Percentiles rank a stretch among this genome's conserved stretches.
phyloP scores from a whole-genome alignment of 2,329 filamentous ascomycete species.

The Sphaerulina musiva region DNA sequence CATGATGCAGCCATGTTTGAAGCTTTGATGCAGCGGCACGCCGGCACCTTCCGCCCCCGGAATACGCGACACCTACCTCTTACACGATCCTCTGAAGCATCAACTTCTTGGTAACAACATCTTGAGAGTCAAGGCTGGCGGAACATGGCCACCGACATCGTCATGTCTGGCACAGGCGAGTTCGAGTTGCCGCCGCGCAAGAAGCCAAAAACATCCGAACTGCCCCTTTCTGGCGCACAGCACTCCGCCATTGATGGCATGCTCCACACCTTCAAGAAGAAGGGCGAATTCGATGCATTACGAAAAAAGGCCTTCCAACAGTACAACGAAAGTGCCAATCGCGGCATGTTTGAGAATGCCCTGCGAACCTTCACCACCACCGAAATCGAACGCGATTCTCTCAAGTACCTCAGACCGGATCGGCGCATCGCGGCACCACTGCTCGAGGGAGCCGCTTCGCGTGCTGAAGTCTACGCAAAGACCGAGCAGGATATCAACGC shows the following conservation, averaged over 20 bases:
- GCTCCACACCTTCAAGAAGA: conserved; percentile 78
- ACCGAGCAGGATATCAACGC: conserved; percentile 61
- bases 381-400: conserved; percentile 68
- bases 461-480: conserved; percentile 67
- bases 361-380: conserved; percentile 54
- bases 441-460: conserved; percentile 70
- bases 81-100: not conserved
- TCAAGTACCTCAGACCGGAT: conserved; percentile 63
- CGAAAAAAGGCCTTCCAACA: conserved; percentile 72
- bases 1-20: not conserved
- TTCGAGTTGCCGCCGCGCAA: conserved; percentile 38
- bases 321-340: conserved; percentile 53
- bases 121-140: not conserved
- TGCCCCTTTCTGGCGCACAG: conserved; percentile 67
- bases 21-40: not conserved
- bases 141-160: conserved; percentile 24
- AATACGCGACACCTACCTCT: not conserved
- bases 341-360: conserved; percentile 32
- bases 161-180: conserved; percentile 26
- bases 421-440: conserved; percentile 67
- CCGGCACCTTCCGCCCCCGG: not conserved
- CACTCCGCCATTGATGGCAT: conserved; percentile 66
- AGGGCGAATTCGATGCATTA: conserved; percentile 72
- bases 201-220: conserved; percentile 66
- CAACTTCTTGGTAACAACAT: not conserved